Conservation (phyloP, 768 basidiomycete species). For the Fomitopsis serialis region DNA sequence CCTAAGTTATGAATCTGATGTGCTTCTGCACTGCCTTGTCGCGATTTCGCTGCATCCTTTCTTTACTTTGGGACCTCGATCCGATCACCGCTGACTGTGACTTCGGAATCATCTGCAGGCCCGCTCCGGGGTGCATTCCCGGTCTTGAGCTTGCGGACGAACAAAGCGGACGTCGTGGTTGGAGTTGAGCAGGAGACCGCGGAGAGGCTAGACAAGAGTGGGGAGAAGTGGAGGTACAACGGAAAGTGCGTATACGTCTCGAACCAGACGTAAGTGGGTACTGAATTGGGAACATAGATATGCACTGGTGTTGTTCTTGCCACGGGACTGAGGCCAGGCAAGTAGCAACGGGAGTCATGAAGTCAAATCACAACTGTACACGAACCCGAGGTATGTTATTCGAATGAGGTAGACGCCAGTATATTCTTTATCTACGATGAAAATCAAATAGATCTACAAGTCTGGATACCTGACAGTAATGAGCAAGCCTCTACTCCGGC, state of each 20-base stretch:
- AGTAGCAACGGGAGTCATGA: neutral
- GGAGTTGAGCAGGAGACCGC: slow-evolving; percentile 69
- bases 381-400: too few species aligned
- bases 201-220: slow-evolving; percentile 58
- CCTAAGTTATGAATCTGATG: too few species aligned
- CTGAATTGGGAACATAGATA: slow-evolving; percentile 11
- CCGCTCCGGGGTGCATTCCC: slow-evolving; percentile 78
- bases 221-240: slow-evolving; percentile 70
- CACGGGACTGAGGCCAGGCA: neutral
- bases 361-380: neutral
- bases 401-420: too few species aligned
- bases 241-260: slow-evolving; percentile 53
- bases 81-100: slow-evolving; percentile 1
- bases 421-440: too few species aligned
- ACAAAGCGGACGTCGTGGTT: slow-evolving; percentile 93
- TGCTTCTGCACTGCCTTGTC: neutral
- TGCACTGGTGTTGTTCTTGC: slow-evolving; percentile 22
- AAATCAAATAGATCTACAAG: neutral
- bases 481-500: slow-evolving; percentile 1
- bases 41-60: neutral
- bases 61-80: neutral
- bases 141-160: slow-evolving; percentile 81
- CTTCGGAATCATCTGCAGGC: slow-evolving; percentile 34
- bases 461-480: neutral
- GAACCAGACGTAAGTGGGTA: neutral